A percentile compares a stretch with the other conserved stretches of the same genome.
Evolutionary conservation across 1,284 basidiomycete genomes (phyloP).

Genomic region (Ustilago curta): DNA sequence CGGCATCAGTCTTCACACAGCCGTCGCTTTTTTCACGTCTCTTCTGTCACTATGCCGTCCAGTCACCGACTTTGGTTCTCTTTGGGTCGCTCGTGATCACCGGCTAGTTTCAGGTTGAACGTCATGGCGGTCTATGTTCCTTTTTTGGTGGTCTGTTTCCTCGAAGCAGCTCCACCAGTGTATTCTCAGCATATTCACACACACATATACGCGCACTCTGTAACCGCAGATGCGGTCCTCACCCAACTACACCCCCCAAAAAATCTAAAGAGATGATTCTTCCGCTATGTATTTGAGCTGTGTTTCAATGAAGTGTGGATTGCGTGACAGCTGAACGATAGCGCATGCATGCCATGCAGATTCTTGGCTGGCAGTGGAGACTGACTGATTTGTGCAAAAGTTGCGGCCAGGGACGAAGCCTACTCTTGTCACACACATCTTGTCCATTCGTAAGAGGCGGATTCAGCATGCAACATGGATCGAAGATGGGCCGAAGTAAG

Average conservation of each 20-base stretch:
- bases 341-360: too few relatives aligned
- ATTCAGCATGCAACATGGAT: too few relatives aligned
- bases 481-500: too few relatives aligned
- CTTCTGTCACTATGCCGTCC: background rate
- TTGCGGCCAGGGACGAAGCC: too few relatives aligned
- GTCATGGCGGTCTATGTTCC: constrained; percentile 9
- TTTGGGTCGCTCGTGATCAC: constrained; percentile 5
- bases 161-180: constrained; percentile 14
- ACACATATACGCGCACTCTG: constrained; percentile 2
- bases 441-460: too few relatives aligned
- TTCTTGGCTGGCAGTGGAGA: too few relatives aligned
- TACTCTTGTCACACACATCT: too few relatives aligned
- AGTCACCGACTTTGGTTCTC: constrained; percentile 9
- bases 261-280: constrained; percentile 48
- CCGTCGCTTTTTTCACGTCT: constrained; percentile 2
- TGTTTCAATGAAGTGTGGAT: too few relatives aligned
- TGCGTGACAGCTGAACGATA: too few relatives aligned
- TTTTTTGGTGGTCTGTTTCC: constrained; percentile 2
- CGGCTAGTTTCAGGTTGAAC: background rate
- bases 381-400: too few relatives aligned
- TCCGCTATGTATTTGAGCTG: background rate
- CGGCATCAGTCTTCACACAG: background rate
- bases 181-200: constrained; percentile 40
- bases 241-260: constrained; percentile 26
- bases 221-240: constrained; percentile 1